Evolutionary conservation across 495 filamentous ascomycete species (phyloP), one percentile per base, ranked within the genome.

Genomic region (Amniculicola lignicola): DNA sequence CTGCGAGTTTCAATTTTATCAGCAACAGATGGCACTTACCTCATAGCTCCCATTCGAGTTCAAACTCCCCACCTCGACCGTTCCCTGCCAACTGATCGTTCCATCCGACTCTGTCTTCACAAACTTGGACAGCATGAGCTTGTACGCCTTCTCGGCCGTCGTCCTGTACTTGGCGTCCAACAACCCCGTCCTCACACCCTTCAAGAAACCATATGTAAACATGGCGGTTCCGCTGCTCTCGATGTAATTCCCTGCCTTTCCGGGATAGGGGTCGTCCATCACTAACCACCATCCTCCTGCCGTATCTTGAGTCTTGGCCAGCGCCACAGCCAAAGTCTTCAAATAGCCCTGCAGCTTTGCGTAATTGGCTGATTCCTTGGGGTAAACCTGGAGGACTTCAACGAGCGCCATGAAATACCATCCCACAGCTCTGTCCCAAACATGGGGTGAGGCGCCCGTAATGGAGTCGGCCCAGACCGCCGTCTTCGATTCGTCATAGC

Each of bases 261-360:
- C 75, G 0, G 74, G 70, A 31, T 66, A 69, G 29, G 63, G 58
- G 42, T 70, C 65, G 37, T 70, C 72, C 76, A 84, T 78, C 14
- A 82, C 71, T 23, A 82, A 64, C 80, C 80, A 85, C 82, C 82
- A 84, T n/a, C 75, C 77, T 0, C 78, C 77, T 1, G 71, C 74
- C 14, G 54, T 50, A 4, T 83, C 78, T 43, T 75, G 75, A 15
- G 72, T 71, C 23, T 54, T 63, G 48, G 72, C 67, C 0, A 82
- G 53, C 1, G 70, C 75, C 7, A 62, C 56, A 9, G 77, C 72
- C 3, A 77, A 67, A 4, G 72, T 66, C 3, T 61, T 38, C 28
- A 78, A 74, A 45, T 77, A 77, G 0, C 31, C 47, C 9, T 59
- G 65, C 11, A 80, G 59, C 27, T 58, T 66, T 7, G 43, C 48